Percentiles rank a stretch among this genome's conserved stretches.
These are phyloP conservation scores for Daldinia decipiens DNA, from an alignment of 495 filamentous ascomycete species.

Conservation along the genomic window DNA sequence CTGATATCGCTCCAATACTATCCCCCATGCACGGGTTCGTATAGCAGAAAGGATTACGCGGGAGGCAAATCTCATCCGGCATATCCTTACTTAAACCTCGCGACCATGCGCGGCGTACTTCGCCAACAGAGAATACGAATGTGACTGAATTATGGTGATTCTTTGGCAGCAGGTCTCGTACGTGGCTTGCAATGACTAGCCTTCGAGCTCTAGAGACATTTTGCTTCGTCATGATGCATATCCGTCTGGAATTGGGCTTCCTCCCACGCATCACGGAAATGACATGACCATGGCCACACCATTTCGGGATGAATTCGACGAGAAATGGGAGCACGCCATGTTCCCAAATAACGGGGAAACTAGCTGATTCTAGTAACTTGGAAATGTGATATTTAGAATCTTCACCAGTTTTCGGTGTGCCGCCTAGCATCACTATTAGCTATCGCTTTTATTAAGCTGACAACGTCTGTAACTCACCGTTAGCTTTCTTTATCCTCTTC, in stretches of 20 bases:
- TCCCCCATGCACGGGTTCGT: constrained; percentile 47
- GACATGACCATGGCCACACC: constrained; percentile 48
- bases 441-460: neutral
- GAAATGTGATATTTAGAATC: constrained; percentile 33
- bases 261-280: constrained; percentile 48
- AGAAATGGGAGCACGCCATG: constrained; percentile 49
- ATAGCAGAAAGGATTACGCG: constrained; percentile 49
- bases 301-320: constrained; percentile 47
- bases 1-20: constrained; percentile 43
- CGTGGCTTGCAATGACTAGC: constrained; percentile 45
- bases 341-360: constrained; percentile 48
- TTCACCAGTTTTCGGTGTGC: constrained; percentile 32
- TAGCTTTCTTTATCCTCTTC: constrained; percentile 34
- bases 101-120: constrained; percentile 46
- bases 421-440: constrained; percentile 23
- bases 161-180: constrained; percentile 46
- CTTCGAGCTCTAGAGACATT: constrained; percentile 39
- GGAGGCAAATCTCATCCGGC: constrained; percentile 45
- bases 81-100: constrained; percentile 41
- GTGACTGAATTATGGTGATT: constrained; percentile 28
- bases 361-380: constrained; percentile 39
- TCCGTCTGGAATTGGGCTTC: constrained; percentile 39
- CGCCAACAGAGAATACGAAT: constrained; percentile 43
- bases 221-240: constrained; percentile 45
- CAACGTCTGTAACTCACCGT: constrained; percentile 21